These are phyloP conservation scores for Phaeosphaeria sp. DNA, from an alignment of 2,329 filamentous ascomycete genomes.

Conservation along the genomic window DNA sequence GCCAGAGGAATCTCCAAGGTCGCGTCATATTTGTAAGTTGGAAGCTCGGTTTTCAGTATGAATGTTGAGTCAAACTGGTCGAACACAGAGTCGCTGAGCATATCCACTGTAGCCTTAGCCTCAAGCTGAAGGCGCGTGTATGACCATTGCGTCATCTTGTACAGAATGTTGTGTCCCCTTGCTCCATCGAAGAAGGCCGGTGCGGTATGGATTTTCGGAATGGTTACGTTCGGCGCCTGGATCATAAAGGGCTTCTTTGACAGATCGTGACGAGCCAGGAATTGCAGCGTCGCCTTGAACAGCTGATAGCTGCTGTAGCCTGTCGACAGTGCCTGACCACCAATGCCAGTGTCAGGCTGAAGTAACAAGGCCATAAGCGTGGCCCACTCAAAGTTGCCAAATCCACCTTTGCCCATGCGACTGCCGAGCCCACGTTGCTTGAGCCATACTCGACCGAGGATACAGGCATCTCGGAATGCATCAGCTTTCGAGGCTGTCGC, in stretches of 20 bases:
- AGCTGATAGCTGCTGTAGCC: slow-evolving; percentile 91
- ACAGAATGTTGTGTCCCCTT: slow-evolving; percentile 80
- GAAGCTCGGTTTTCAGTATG: slow-evolving; percentile 66
- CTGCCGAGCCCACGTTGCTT: slow-evolving; percentile 83
- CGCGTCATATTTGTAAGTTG: slow-evolving; percentile 63
- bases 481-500: slow-evolving; percentile 72
- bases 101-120: slow-evolving; percentile 74
- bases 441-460: slow-evolving; percentile 88
- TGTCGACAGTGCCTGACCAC: slow-evolving; percentile 74
- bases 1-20: slow-evolving; percentile 51
- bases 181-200: slow-evolving; percentile 81
- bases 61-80: slow-evolving; percentile 89
- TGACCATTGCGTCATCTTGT: slow-evolving; percentile 89
- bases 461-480: slow-evolving; percentile 81
- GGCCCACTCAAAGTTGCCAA: slow-evolving; percentile 92
- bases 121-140: slow-evolving; percentile 76
- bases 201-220: slow-evolving; percentile 52
- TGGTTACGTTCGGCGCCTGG: slow-evolving; percentile 46
- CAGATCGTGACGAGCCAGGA: slow-evolving; percentile 77
- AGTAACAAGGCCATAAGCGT: slow-evolving; percentile 80
- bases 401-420: slow-evolving; percentile 76
- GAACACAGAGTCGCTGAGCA: slow-evolving; percentile 74
- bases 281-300: slow-evolving; percentile 94
- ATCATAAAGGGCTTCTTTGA: slow-evolving; percentile 68
- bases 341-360: slow-evolving; percentile 75